Evolutionary conservation across 306 rosid species (phyloP), one percentile per base, ranked within the genome.

Genomic region (Gastrolobium bilobum): DNA sequence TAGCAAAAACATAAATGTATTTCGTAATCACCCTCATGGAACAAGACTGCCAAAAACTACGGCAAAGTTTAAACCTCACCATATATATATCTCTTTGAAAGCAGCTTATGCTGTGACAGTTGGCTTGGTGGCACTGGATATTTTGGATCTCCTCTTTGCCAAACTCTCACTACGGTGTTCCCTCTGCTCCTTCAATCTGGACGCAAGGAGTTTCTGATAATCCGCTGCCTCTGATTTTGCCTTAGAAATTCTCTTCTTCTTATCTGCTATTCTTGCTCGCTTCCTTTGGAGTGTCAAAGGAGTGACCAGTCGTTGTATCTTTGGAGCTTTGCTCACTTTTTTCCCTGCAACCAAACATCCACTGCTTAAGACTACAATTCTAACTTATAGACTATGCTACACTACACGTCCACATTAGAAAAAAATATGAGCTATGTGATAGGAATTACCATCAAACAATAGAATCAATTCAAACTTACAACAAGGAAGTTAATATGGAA

Each of bases 271-370:
- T 15, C 86, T 77, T 61, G 86, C 86, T 1, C 86, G 54, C 82
- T 82, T 82, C 75, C 86, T 82, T 82, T 82, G 86, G 63, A 82
- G 86, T 42, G 86, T 82, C 86, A 82, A 82, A 62, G 86, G 82
- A 70, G 82, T 82, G 34, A 82, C 86, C 79, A 82, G 42, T 4
- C 86, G 73, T 10, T 82, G 86, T 0, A 82, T 82, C 82, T 82
- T 82, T 0, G 86, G 86, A 6, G 86, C 86, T 44, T 82, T 82
- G 79, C 86, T 82, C n/a, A 70, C 82, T 11, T 82, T 82, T 53
- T 82, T 82, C 33, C 86, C 86, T 82, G 82, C 26, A 62, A 69
- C 37, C 73, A 76, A 8, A 39, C 10, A 82, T 14, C 40, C 10
- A 15, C 10, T 1, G 4, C 20, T 65, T 65, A 3, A 81, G 68